Evolutionary conservation across 208 protist species (phyloP).

Genomic region (Acanthamoeba healyi): DNA sequence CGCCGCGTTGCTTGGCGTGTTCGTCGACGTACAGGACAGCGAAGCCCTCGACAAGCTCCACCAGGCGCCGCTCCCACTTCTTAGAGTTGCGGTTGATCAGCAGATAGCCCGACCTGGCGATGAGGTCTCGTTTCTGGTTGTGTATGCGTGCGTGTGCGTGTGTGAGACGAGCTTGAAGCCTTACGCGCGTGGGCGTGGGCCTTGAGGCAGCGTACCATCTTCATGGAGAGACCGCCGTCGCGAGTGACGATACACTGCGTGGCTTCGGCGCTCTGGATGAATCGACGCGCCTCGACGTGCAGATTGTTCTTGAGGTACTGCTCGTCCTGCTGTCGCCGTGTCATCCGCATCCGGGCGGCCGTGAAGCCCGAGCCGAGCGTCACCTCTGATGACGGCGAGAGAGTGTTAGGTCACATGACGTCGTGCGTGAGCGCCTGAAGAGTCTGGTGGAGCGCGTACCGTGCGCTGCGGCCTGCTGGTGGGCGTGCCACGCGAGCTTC

Average conservation of each 20-base stretch:
- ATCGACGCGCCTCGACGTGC: neutral
- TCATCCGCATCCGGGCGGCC: neutral
- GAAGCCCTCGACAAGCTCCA: constrained; percentile 55
- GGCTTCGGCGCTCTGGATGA: neutral
- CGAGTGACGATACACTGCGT: neutral
- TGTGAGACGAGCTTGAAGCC: neutral
- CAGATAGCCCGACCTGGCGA: neutral
- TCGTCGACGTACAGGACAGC: constrained; percentile 41
- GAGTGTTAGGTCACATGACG: too few relatives aligned
- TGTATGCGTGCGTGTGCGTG: neutral
- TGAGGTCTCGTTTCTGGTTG: neutral
- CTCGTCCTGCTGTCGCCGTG: neutral
- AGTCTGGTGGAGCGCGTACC: neutral
- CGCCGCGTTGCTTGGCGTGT: neutral
- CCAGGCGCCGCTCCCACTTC: neutral
- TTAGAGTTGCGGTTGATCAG: neutral
- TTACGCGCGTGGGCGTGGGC: neutral
- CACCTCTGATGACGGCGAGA: neutral
- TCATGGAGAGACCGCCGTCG: neutral
- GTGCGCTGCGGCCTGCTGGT: constrained; percentile 13
- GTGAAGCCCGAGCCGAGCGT: constrained; percentile 7
- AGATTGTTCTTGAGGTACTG: neutral
- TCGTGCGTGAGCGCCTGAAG: too few relatives aligned
- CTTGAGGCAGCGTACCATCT: neutral
- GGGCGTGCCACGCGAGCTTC: constrained; percentile 9